Evolutionary conservation across 2,329 filamentous ascomycete species (phyloP).

Genomic region (Fusarium protoensiforme): DNA sequence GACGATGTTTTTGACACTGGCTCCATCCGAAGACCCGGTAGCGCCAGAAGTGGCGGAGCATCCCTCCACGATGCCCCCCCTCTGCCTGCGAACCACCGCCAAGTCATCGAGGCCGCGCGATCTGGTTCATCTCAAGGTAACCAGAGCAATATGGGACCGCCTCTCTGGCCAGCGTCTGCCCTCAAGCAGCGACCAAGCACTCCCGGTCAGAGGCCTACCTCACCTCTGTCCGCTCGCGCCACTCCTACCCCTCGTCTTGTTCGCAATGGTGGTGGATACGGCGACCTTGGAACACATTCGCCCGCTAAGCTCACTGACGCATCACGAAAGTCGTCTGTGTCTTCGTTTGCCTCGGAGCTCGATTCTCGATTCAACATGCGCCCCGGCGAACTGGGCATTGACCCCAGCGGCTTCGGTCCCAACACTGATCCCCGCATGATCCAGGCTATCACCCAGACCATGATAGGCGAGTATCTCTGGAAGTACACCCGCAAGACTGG

Average conservation of each 20-base stretch:
- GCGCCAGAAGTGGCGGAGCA: constrained; percentile 73
- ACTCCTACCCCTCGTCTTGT: constrained; percentile 67
- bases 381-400: constrained; percentile 65
- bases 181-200: constrained; percentile 68
- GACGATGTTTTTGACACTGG: constrained; percentile 55
- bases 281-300: constrained; percentile 60
- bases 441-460: constrained; percentile 97
- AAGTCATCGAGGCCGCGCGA: constrained; percentile 84
- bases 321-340: constrained; percentile 80
- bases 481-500: constrained; percentile 97
- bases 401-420: constrained; percentile 69
- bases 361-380: constrained; percentile 88
- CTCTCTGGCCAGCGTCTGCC: constrained; percentile 83
- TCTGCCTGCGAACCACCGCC: constrained; percentile 83
- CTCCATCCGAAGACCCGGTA: constrained; percentile 70
- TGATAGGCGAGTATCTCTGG: constrained; percentile 99
- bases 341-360: constrained; percentile 94
- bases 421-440: constrained; percentile 97
- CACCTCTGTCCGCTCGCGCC: constrained; percentile 62
- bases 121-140: constrained; percentile 62
- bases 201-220: constrained; percentile 62
- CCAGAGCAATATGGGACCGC: constrained; percentile 79
- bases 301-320: constrained; percentile 52
- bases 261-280: constrained; percentile 60
- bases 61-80: constrained; percentile 68